Base-by-base conservation (phyloP, 1,139 yeast species). In the Diutina rugosa region DNA sequence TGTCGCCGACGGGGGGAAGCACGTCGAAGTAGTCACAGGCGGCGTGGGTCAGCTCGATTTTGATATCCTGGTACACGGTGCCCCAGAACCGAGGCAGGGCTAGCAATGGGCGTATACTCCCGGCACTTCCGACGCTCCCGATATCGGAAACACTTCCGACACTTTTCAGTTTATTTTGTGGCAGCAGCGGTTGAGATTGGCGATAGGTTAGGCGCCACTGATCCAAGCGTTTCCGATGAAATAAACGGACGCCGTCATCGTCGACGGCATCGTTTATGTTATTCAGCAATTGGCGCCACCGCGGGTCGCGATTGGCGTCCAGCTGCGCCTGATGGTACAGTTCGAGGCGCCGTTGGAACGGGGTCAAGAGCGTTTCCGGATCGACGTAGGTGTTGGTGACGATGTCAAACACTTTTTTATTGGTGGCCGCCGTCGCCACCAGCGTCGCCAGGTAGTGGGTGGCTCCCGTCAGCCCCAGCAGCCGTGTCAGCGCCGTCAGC, bases 1-100 rank as follows among this genome's bases (percentile, higher is more conserved):
- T 59, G 51, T 66, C 66, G 38, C 60, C 59, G 46, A 69, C 61
- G n/a, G 67, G 62, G 1, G 78, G 78, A 54, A 74, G 61, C 51
- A 64, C 58, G 67, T 62, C 41, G 18, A 32, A 49, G 26, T 49
- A 32, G 29, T 49, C 53, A 29, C 62, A 55, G 7, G 56, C 58
- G 16, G 6, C 10, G 29, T 16, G 29, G 12, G 28, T 12, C 51
- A 29, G 55, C 63, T 60, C 59, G 35, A 46, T 44, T 29, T 55
- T 55, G 56, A 60, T 56, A 46, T 60, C 62, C 45, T 60, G 62
- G 57, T 60, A 59, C n/a, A 60, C 61, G 32, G 58, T 59, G 52
- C 54, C 55, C 62, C 62, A 59, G 46, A 60, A 59, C 55, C 45
- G 56, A 47, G 49, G 46, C 53, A 32, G 44, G 1, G 18, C 21